Percentiles rank a stretch among this genome's conserved stretches.
phyloP scores from a whole-genome alignment of 306 rosid genomes.

The Delonix regia region DNA sequence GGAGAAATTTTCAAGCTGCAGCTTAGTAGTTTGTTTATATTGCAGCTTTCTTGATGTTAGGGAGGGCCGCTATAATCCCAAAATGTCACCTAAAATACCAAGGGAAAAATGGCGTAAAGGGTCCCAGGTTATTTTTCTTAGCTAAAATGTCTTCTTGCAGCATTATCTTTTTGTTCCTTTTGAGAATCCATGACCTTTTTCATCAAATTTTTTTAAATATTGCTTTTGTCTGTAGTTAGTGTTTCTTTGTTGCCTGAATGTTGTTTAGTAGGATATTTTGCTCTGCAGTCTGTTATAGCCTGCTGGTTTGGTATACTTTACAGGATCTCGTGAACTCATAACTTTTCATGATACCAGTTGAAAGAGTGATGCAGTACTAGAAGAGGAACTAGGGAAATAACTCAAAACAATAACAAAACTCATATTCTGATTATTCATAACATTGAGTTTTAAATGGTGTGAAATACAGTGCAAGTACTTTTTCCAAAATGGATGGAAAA shows the following conservation, averaged over 20 bases:
- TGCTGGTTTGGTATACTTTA: slow-evolving; percentile 1
- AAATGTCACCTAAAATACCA: slow-evolving; percentile 86
- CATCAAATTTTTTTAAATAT: background rate
- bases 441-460: slow-evolving; percentile 13
- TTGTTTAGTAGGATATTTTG: slow-evolving; percentile 5
- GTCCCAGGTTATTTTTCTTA: slow-evolving; percentile 73
- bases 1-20: slow-evolving; percentile 21
- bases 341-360: slow-evolving; percentile 9
- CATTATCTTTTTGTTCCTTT: slow-evolving; percentile 1
- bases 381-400: background rate
- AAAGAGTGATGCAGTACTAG: background rate
- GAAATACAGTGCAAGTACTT: slow-evolving; percentile 9
- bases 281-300: slow-evolving; percentile 7
- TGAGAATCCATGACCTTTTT: background rate
- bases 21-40: slow-evolving; percentile 31
- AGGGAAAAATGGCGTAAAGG: slow-evolving; percentile 95
- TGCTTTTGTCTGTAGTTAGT: background rate
- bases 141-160: background rate
- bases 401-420: background rate
- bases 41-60: slow-evolving; percentile 91
- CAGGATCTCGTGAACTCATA: background rate
- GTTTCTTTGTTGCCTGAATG: slow-evolving; percentile 17
- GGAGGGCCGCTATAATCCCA: slow-evolving; percentile 92
- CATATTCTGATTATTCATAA: background rate
- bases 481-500: background rate